Conservation (phyloP, 169 alveolate genomes). For the Theileria parva region DNA sequence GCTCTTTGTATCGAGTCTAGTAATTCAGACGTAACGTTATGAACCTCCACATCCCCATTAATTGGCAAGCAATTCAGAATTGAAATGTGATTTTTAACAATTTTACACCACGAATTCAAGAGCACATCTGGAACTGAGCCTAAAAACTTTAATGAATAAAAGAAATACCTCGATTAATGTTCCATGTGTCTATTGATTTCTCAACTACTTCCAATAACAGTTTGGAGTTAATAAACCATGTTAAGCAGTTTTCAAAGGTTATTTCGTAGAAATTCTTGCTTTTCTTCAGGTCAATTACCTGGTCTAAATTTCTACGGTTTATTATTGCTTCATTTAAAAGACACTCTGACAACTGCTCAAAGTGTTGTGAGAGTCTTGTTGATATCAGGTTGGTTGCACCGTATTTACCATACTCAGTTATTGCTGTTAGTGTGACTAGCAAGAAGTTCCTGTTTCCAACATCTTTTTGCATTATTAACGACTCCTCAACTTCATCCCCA, state of each 20-base stretch:
- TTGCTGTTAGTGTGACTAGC: conserved; percentile 27
- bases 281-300: background rate
- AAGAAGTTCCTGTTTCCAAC: conserved; percentile 35
- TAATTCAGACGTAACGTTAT: background rate
- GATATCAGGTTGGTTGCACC: conserved; percentile 52
- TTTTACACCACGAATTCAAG: conserved; percentile 7
- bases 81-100: background rate
- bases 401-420: conserved; percentile 39
- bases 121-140: conserved; percentile 17
- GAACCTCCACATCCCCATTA: conserved; percentile 4
- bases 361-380: conserved; percentile 46
- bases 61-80: conserved; percentile 17
- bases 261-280: background rate
- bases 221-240: conserved; percentile 8
- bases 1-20: background rate
- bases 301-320: background rate
- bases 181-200: conserved; percentile 20
- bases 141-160: background rate
- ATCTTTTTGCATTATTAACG: background rate
- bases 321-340: background rate
- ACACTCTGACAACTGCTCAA: conserved; percentile 22
- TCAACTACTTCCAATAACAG: background rate
- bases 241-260: conserved; percentile 7
- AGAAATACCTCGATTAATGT: background rate
- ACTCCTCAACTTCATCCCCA: background rate